These are phyloP conservation scores for Alternaria tenuissima DNA, from an alignment of 2,329 filamentous ascomycete species.

Conservation along the genomic window DNA sequence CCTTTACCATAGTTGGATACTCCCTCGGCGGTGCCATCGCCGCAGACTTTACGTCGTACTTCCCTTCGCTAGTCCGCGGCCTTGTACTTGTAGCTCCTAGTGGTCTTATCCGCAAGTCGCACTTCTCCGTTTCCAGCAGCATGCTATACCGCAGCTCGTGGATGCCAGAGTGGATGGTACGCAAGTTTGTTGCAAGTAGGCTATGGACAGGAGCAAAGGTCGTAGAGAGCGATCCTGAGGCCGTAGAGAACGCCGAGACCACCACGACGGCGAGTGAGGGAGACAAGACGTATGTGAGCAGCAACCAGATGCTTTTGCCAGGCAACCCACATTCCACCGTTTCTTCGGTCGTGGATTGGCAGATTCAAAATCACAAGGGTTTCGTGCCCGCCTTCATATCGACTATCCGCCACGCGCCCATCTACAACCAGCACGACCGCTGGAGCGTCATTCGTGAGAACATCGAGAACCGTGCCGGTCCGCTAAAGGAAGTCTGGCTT, in stretches of 20 bases:
- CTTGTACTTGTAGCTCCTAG: constrained; percentile 81
- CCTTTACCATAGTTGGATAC: constrained; percentile 79
- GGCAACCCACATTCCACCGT: constrained; percentile 64
- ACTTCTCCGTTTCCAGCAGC: constrained; percentile 68
- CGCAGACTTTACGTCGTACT: constrained; percentile 73
- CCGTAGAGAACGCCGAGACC: constrained; percentile 27
- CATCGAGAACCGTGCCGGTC: constrained; percentile 41
- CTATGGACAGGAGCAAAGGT: constrained; percentile 40
- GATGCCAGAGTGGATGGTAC: constrained; percentile 66
- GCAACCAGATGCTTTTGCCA: constrained; percentile 56
- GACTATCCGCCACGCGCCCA: constrained; percentile 73
- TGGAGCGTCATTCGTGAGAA: constrained; percentile 66
- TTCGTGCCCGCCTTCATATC: constrained; percentile 76
- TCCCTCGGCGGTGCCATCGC: constrained; percentile 80
- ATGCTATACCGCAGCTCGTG: constrained; percentile 69
- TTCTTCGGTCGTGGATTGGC: constrained; percentile 72
- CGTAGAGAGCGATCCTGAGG: constrained; percentile 39
- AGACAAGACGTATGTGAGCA: constrained; percentile 35
- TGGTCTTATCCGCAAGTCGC: constrained; percentile 73
- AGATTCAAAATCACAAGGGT: constrained; percentile 70
- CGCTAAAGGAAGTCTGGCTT: constrained; percentile 65
- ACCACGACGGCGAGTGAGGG: constrained; percentile 18
- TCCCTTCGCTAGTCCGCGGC: constrained; percentile 71
- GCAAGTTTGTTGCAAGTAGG: constrained; percentile 52
- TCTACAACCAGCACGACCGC: constrained; percentile 68